Conservation (phyloP, 164 flowering plant species). For the grape (Vitis vinifera) region ASM3070453v1 NC_081811.1:1724501-1725000, state of each 20-base stretch:
- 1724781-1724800: not conserved
- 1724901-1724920: not conserved
- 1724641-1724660: not conserved
- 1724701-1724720: conserved; percentile 31
- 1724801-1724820: not conserved
- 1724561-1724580: not conserved
- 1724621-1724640: not conserved
- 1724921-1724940: not conserved
- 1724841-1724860: not conserved
- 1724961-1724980: conserved; percentile 96
- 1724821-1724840: no score
- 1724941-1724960: conserved; percentile 58
- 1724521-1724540: no score
- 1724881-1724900: not conserved
- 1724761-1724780: conserved; percentile 44
- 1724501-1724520: not conserved
- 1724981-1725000: conserved; percentile 75
- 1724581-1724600: no score
- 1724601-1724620: not conserved
- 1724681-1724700: conserved; percentile 18
- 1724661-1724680: not conserved
- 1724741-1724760: conserved; percentile 46
- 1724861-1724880: not conserved
- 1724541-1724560: not conserved
- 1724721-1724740: conserved; percentile 41